Conservation (phyloP, 2,329 filamentous ascomycete genomes). For the Fusarium sublunatum region DNA sequence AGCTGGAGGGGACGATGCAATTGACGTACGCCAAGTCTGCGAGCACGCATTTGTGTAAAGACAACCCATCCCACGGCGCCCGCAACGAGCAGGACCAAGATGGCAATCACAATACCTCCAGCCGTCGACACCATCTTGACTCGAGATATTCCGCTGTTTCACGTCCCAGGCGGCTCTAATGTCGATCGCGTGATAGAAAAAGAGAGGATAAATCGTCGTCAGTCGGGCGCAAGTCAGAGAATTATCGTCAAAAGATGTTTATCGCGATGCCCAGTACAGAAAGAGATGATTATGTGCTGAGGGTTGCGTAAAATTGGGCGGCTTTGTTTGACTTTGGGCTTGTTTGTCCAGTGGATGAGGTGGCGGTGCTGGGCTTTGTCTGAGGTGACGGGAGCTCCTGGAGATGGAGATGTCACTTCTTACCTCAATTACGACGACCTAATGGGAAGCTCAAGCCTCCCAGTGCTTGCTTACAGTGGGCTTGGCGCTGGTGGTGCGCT, state of each 20-base stretch:
- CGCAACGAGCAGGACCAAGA: slow-evolving; percentile 70
- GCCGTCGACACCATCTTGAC: slow-evolving; percentile 66
- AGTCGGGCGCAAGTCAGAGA: slow-evolving; percentile 11
- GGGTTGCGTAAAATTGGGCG: slow-evolving; percentile 2
- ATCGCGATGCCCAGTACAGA: no score
- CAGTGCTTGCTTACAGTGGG: slow-evolving; percentile 28
- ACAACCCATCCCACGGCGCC: slow-evolving; percentile 73
- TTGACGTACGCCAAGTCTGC: slow-evolving; percentile 72
- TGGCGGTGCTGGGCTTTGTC: slow-evolving; percentile 30
- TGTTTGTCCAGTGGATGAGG: slow-evolving; percentile 21
- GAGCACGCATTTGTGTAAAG: slow-evolving; percentile 78
- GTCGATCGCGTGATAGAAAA: slow-evolving; percentile 19
- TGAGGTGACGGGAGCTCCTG: slow-evolving; percentile 1
- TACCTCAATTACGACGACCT: slow-evolving; percentile 8
- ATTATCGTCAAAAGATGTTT: not conserved
- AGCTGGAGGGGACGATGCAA: not conserved
- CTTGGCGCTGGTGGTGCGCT: slow-evolving; percentile 26
- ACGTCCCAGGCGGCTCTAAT: slow-evolving; percentile 10
- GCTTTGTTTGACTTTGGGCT: slow-evolving; percentile 1
- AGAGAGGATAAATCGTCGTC: not conserved
- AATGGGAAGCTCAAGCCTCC: slow-evolving; percentile 13
- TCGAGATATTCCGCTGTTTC: slow-evolving; percentile 5
- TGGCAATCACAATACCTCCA: slow-evolving; percentile 78
- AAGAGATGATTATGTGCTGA: not conserved
- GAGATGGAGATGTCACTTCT: slow-evolving; percentile 23